Evolutionary conservation across 2,329 filamentous ascomycete species (phyloP), one percentile per base, ranked within the genome.

Genomic region (Tolypocladium tundrense): DNA sequence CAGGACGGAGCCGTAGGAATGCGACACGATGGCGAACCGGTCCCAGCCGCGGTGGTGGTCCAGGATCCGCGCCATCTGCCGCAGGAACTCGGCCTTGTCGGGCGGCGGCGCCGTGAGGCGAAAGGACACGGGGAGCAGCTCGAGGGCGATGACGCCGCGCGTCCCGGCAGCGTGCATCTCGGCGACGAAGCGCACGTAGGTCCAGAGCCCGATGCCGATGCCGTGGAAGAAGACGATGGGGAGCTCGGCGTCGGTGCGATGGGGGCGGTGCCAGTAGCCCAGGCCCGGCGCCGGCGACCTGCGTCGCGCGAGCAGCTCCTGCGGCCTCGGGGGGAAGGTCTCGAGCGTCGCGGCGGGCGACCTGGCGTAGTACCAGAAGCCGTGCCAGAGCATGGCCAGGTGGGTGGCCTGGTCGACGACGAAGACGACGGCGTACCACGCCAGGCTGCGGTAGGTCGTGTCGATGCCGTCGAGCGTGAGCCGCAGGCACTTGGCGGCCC

Each of bases 141-240:
- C 87, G 19, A 88, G 62, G 4, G 82, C 84, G 51, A 89, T 79
- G 58, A 88, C 77, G 27, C 86, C 62, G 4, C 64, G 61, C 6
- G 60, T 62, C 1, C 62, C 65, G n/a, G 66, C 64, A 4, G 65
- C 60, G 60, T 77, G 75, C 43, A 88, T 69, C 54, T 79, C 77
- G 40, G 70, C 67, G 1, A 90, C 71, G 64, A 87, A 87, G 19
- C 72, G 68, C 14, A 78, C 72, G 63, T 89, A 88, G 0, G 85
- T 80, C 66, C 81, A 81, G 2, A 90, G 76, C 0, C 87, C 87
- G 58, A 90, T 77, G 48, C 87, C 86, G 54, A 89, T 88, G 19
- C 87, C 87, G 63, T 90, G 87, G 53, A 89, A 76, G 70, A 88
- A 89, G 4, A 90, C 70, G 9, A 90, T 70, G 0, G 87, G 87